Conservation (phyloP, 1,139 yeast genomes). For the Yamadazyma songkhlaensis region DNA sequence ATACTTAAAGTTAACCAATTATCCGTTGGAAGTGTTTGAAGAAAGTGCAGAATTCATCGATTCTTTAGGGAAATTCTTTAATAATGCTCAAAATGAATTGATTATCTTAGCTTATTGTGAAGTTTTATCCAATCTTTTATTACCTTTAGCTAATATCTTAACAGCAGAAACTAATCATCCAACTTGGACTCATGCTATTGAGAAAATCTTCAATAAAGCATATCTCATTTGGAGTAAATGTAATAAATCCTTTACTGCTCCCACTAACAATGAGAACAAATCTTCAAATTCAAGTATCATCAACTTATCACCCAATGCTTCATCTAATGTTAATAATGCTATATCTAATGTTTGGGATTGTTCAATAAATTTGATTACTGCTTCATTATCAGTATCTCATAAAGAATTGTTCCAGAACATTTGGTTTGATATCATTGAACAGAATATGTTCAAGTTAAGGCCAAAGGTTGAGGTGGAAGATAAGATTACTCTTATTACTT, state of each 20-base stretch:
- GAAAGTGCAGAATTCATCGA: slow-evolving; percentile 88
- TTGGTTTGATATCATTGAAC: slow-evolving; percentile 73
- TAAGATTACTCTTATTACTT: slow-evolving; percentile 59
- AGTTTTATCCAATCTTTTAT: slow-evolving; percentile 67
- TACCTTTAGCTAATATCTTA: slow-evolving; percentile 79
- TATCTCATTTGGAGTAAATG: slow-evolving; percentile 30
- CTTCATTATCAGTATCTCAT: slow-evolving; percentile 79
- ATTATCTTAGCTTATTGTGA: slow-evolving; percentile 80
- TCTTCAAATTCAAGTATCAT: slow-evolving; percentile 10
- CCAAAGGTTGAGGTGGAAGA: slow-evolving; percentile 49
- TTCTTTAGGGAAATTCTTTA: slow-evolving; percentile 81
- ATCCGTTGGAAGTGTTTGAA: slow-evolving; percentile 86
- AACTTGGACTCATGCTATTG: slow-evolving; percentile 84
- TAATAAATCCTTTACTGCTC: slow-evolving; percentile 10
- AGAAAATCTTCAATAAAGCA: slow-evolving; percentile 55
- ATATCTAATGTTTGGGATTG: slow-evolving; percentile 62
- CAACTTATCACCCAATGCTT: slow-evolving; percentile 14
- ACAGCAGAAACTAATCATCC: slow-evolving; percentile 98
- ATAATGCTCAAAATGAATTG: slow-evolving; percentile 59
- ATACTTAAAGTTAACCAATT: slow-evolving; percentile 70
- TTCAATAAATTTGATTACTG: slow-evolving; percentile 67
- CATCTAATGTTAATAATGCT: slow-evolving; percentile 3
- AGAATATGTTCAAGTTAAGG: slow-evolving; percentile 33
- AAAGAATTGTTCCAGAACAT: slow-evolving; percentile 68
- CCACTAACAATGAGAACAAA: slow-evolving; percentile 2